These are phyloP conservation scores for Chaetomiaceae sp. DNA, from an alignment of 2,329 filamentous ascomycete genomes.

Conservation along the genomic window DNA sequence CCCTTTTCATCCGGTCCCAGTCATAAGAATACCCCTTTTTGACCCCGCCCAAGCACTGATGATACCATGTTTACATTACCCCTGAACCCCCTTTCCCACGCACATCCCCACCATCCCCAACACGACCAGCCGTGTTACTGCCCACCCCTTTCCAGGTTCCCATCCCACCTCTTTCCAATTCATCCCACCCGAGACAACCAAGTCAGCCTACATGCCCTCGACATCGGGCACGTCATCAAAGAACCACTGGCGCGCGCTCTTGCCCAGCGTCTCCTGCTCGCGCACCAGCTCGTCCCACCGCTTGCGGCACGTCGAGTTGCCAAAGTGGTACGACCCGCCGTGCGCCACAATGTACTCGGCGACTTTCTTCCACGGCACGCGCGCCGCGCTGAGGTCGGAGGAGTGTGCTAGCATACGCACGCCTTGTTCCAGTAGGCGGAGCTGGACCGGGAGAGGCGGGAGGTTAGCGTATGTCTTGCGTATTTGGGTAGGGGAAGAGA, in stretches of 20 bases:
- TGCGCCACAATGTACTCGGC: slow-evolving; percentile 45
- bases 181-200: too few species aligned
- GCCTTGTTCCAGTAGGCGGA: slow-evolving; percentile 22
- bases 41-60: too few species aligned
- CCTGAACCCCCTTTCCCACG: too few species aligned
- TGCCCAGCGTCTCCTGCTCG: neutral
- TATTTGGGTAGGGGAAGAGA: neutral
- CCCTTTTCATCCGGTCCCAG: too few species aligned
- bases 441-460: slow-evolving; percentile 6
- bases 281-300: slow-evolving; percentile 46
- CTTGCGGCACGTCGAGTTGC: slow-evolving; percentile 52
- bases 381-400: neutral
- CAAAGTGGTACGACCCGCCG: slow-evolving; percentile 54
- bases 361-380: slow-evolving; percentile 52
- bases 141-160: too few species aligned
- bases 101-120: too few species aligned
- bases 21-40: too few species aligned
- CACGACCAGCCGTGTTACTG: too few species aligned
- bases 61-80: too few species aligned
- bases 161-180: too few species aligned
- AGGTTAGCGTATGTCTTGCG: neutral
- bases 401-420: slow-evolving; percentile 15
- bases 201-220: too few species aligned
- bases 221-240: slow-evolving; percentile 14
- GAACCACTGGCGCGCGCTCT: slow-evolving; percentile 7